Evolutionary conservation across 1,284 basidiomycete genomes (phyloP).

Genomic region (Ceratobasidium papillatum): DNA sequence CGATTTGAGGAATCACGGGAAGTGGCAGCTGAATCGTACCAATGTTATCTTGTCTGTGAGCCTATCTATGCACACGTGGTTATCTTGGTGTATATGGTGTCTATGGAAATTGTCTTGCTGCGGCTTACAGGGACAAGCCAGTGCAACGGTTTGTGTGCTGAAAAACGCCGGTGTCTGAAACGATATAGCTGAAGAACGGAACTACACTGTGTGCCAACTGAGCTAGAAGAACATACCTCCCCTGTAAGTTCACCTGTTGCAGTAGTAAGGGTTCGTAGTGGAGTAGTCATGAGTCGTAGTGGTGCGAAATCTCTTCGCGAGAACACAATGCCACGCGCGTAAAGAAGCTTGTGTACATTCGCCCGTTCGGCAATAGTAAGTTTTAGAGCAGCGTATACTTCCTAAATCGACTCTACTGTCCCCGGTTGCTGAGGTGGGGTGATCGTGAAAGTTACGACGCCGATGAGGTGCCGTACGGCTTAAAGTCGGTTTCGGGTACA

Average conservation of each 20-base stretch:
- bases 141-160: neutral
- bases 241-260: neutral
- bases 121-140: neutral
- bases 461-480: constrained; percentile 20
- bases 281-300: neutral
- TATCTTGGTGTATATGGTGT: neutral
- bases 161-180: constrained; percentile 7
- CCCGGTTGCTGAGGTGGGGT: neutral
- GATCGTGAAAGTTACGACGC: neutral
- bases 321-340: constrained; percentile 3
- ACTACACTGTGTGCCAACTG: neutral
- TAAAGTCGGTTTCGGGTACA: constrained; percentile 22
- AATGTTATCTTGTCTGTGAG: neutral
- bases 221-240: neutral
- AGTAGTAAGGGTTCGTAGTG: neutral
- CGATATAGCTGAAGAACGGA: constrained; percentile 9
- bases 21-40: too few relatives aligned
- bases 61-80: neutral
- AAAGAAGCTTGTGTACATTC: constrained; percentile 4
- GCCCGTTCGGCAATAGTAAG: neutral
- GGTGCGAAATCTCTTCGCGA: neutral
- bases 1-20: constrained; percentile 1
- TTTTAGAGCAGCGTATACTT: constrained; percentile 7
- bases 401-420: constrained; percentile 4
- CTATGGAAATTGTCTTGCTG: neutral